These are phyloP conservation scores for Heimioporus sp. DNA, from an alignment of 768 basidiomycete genomes.

Conservation along the genomic window DNA sequence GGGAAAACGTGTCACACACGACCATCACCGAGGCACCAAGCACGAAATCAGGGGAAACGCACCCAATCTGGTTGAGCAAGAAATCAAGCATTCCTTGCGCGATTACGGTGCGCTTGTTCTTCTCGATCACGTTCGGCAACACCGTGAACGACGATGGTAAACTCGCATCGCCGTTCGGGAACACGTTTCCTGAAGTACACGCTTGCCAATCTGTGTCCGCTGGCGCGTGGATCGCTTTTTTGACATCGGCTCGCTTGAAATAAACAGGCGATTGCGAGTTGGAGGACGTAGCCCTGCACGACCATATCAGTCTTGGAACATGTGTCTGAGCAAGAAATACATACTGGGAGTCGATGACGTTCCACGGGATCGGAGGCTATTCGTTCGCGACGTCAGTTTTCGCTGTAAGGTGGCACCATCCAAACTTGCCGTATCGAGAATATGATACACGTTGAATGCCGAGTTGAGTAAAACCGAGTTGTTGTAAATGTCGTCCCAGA, in stretches of 20 bases:
- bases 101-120: conserved; percentile 65
- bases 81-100: conserved; percentile 74
- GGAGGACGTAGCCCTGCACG: conserved; percentile 47
- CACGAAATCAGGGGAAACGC: conserved; percentile 15
- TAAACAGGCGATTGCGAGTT: conserved; percentile 62
- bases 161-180: conserved; percentile 60
- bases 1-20: background rate
- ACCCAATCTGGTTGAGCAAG: conserved; percentile 74
- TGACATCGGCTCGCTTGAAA: conserved; percentile 67
- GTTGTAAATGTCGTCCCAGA: conserved; percentile 68
- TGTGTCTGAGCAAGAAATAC: conserved; percentile 13
- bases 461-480: conserved; percentile 64
- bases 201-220: conserved; percentile 56
- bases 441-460: conserved; percentile 74
- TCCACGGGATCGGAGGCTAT: conserved; percentile 66
- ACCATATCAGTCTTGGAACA: too few species aligned
- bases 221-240: conserved; percentile 67
- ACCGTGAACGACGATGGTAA: conserved; percentile 62
- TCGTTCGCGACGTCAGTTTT: background rate
- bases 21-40: conserved; percentile 6
- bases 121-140: conserved; percentile 73
- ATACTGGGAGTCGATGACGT: conserved; percentile 80
- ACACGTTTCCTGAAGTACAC: conserved; percentile 60
- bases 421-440: conserved; percentile 59
- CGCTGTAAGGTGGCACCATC: too few species aligned